These are phyloP conservation scores for Fusarium sp. DNA, from an alignment of 2,329 filamentous ascomycete genomes.

Conservation along the genomic window DNA sequence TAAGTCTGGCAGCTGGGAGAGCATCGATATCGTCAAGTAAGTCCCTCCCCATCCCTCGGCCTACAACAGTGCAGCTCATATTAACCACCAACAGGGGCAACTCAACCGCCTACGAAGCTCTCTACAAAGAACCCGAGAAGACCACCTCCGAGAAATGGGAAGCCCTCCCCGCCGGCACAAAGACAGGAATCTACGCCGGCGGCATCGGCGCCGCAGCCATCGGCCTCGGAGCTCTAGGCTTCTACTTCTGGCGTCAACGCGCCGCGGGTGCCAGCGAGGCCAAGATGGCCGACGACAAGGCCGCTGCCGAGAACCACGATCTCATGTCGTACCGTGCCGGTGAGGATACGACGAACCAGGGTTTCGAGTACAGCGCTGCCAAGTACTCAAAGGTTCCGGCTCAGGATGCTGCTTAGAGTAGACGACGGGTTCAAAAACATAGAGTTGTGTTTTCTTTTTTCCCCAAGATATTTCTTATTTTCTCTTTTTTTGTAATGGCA, in stretches of 20 bases:
- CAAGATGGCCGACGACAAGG: constrained; percentile 53
- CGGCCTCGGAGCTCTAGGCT: constrained; percentile 53
- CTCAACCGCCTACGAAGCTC: constrained; percentile 60
- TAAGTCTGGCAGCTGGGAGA: constrained; percentile 67
- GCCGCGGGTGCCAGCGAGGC: constrained; percentile 62
- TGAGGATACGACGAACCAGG: constrained; percentile 39
- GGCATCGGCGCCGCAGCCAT: constrained; percentile 55
- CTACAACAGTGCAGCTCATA: fast-evolving
- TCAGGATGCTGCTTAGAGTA: constrained; percentile 14
- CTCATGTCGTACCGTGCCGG: constrained; percentile 57
- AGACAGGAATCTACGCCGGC: constrained; percentile 62
- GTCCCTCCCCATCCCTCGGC: constrained; percentile 34
- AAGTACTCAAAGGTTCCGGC: constrained; percentile 21
- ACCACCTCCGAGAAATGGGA: constrained; percentile 64
- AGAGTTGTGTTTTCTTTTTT: neutral
- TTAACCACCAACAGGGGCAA: constrained; percentile 57
- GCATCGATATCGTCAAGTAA: constrained; percentile 67
- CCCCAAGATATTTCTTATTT: neutral
- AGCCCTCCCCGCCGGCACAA: constrained; percentile 58
- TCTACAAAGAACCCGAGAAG: constrained; percentile 53
- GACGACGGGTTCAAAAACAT: neutral
- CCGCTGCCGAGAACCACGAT: constrained; percentile 60
- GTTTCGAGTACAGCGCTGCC: constrained; percentile 40
- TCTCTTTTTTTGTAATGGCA: constrained; percentile 27
- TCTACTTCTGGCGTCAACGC: constrained; percentile 66